Evolutionary conservation across 2,329 filamentous ascomycete species (phyloP).

Genomic region (Xylaria sp.): DNA sequence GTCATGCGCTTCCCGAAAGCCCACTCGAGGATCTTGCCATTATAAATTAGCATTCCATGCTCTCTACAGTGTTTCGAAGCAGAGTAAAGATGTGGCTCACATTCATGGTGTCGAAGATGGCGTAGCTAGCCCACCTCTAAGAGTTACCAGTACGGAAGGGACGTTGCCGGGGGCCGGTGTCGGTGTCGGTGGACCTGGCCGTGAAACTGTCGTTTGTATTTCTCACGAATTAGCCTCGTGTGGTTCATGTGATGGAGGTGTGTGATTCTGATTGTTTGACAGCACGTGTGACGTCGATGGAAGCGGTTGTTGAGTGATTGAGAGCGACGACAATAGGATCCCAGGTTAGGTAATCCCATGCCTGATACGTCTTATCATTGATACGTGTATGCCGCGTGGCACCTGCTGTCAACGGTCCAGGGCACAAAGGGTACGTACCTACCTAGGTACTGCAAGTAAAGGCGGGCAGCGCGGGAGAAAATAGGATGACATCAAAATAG

Average conservation of each 20-base stretch:
- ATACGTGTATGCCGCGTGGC: not conserved
- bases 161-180: too few relatives aligned
- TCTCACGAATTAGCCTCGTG: not conserved
- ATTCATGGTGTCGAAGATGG: slow-evolving; percentile 14
- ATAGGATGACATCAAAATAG: not conserved
- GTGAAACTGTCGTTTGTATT: too few relatives aligned
- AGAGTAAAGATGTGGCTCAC: slow-evolving; percentile 6
- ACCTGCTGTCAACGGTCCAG: slow-evolving; percentile 13
- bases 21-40: slow-evolving; percentile 87
- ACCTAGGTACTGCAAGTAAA: not conserved
- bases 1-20: slow-evolving; percentile 99
- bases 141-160: too few relatives aligned
- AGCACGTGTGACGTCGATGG: not conserved
- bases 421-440: slow-evolving; percentile 1
- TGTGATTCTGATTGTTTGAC: not conserved
- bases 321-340: not conserved
- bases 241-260: not conserved
- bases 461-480: too few relatives aligned
- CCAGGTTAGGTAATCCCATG: not conserved
- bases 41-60: slow-evolving; percentile 5
- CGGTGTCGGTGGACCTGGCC: too few relatives aligned
- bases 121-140: not conserved
- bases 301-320: not conserved
- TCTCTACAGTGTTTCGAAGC: not conserved
- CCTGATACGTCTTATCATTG: not conserved